Evolutionary conservation across 768 basidiomycete species (phyloP).

Genomic region (Tulasnella sp.): DNA sequence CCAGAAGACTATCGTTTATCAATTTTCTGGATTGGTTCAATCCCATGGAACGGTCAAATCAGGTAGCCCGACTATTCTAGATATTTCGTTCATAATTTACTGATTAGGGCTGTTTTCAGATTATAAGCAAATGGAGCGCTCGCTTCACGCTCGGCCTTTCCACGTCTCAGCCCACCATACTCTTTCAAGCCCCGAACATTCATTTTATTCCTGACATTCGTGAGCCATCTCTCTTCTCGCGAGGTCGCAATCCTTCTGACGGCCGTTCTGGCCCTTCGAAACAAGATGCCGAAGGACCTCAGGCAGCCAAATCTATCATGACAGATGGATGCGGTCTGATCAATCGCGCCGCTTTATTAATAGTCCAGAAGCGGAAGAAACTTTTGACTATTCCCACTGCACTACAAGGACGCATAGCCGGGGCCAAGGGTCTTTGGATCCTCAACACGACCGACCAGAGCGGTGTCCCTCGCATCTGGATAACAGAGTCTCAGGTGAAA

Average conservation of each 20-base stretch:
- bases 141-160: conserved; percentile 51
- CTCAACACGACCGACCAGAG: background rate
- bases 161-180: conserved; percentile 47
- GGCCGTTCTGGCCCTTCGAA: background rate
- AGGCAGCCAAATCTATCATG: conserved; percentile 26
- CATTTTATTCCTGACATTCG: conserved; percentile 37
- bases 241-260: background rate
- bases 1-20: conserved; percentile 26
- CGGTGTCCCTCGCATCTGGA: conserved; percentile 11
- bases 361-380: conserved; percentile 26
- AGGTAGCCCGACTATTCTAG: conserved; percentile 30
- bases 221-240: conserved; percentile 22
- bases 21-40: conserved; percentile 49
- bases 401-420: conserved; percentile 40
- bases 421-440: conserved; percentile 28
- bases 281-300: background rate
- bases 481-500: conserved; percentile 15
- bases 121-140: conserved; percentile 53
- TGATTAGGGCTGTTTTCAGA: conserved; percentile 25
- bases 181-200: conserved; percentile 31
- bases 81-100: background rate
- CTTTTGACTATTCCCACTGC: conserved; percentile 35
- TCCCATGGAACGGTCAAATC: conserved; percentile 32
- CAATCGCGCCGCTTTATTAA: conserved; percentile 30
- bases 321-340: conserved; percentile 45